Evolutionary conservation across 2,329 filamentous ascomycete genomes (phyloP).

Genomic region (Xylariomycetidae sp.): DNA sequence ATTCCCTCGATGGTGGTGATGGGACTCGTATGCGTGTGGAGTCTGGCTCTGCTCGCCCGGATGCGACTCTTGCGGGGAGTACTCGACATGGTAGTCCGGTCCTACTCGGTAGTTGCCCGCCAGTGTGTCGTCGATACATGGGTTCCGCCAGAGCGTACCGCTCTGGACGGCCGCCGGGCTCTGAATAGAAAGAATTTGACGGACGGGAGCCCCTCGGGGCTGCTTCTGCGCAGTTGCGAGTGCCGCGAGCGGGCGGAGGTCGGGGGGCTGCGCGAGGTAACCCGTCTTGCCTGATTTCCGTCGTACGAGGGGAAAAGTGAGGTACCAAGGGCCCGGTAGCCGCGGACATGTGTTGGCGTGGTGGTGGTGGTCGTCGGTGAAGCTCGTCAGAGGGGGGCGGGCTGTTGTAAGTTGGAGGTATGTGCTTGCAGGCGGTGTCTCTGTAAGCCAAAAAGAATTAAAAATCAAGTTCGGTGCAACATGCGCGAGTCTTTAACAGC

Average conservation of each 20-base stretch:
- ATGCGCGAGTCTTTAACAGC: slow-evolving; percentile 19
- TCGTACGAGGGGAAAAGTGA: slow-evolving; percentile 21
- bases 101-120: slow-evolving; percentile 68
- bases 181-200: slow-evolving; percentile 55
- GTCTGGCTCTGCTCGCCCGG: slow-evolving; percentile 58
- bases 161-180: slow-evolving; percentile 65
- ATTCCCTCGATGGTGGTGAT: slow-evolving; percentile 40
- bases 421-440: slow-evolving; percentile 18
- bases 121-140: slow-evolving; percentile 67
- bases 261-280: slow-evolving; percentile 26
- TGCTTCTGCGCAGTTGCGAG: slow-evolving; percentile 32
- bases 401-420: slow-evolving; percentile 13
- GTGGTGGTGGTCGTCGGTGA: slow-evolving; percentile 18
- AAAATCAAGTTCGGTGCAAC: slow-evolving; percentile 22
- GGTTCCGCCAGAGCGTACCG: slow-evolving; percentile 71
- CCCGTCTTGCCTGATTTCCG: slow-evolving; percentile 23
- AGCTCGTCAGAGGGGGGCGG: slow-evolving; percentile 15
- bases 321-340: slow-evolving; percentile 25
- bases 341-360: slow-evolving; percentile 31
- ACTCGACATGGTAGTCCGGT: slow-evolving; percentile 68
- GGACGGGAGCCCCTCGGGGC: slow-evolving; percentile 48
- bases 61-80: slow-evolving; percentile 62
- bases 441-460: slow-evolving; percentile 20
- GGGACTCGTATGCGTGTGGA: slow-evolving; percentile 55
- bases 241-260: slow-evolving; percentile 22